phyloP scores from a whole-genome alignment of 1,139 yeast species.

The Debaryomyces udenii region DNA sequence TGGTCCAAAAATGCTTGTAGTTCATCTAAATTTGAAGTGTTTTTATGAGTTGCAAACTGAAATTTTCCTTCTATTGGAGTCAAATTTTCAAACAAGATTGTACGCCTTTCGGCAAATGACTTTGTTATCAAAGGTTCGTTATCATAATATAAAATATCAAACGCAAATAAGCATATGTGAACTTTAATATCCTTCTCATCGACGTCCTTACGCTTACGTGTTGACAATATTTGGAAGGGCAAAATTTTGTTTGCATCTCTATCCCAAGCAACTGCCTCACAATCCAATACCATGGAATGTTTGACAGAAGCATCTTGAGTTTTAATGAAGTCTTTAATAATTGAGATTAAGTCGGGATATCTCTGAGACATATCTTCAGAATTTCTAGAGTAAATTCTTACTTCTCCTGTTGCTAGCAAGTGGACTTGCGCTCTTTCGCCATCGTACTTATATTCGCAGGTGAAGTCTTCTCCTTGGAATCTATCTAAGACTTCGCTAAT shows the following conservation, averaged over 20 bases:
- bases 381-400: constrained; percentile 85
- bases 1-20: constrained; percentile 87
- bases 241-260: constrained; percentile 68
- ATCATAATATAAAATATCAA: constrained; percentile 78
- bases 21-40: constrained; percentile 74
- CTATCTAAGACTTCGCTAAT: constrained; percentile 87
- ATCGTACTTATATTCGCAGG: constrained; percentile 96
- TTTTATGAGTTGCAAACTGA: constrained; percentile 74
- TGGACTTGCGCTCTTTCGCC: constrained; percentile 98
- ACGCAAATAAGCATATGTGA: constrained; percentile 88
- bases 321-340: constrained; percentile 62
- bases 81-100: constrained; percentile 58
- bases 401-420: constrained; percentile 63
- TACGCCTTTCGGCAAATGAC: constrained; percentile 71
- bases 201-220: constrained; percentile 93
- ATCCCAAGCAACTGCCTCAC: constrained; percentile 99
- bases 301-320: constrained; percentile 35
- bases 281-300: constrained; percentile 72
- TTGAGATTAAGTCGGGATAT: constrained; percentile 84
- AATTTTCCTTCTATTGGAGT: constrained; percentile 74
- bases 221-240: constrained; percentile 90
- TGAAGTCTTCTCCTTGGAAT: constrained; percentile 80
- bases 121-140: constrained; percentile 71
- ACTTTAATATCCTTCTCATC: constrained; percentile 85
- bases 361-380: constrained; percentile 97